A percentile compares a stretch with the other conserved stretches of the same genome.
Conservation (phyloP, 371 early-diverging fungal species). For the Lichtheimia ramosa region DNA sequence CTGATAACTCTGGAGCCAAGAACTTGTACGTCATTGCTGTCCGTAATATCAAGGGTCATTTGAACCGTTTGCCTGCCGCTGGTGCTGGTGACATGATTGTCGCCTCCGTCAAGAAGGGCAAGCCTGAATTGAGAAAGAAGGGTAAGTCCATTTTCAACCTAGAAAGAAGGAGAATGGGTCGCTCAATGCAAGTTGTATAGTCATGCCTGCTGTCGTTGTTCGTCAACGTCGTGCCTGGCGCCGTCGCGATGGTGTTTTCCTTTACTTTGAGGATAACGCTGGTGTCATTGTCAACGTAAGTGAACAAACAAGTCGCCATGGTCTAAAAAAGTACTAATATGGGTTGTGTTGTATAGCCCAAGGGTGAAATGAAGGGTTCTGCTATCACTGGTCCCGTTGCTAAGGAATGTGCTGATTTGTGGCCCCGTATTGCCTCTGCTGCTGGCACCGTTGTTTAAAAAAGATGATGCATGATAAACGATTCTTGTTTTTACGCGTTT, state of each 20-base stretch:
- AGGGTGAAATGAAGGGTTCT: background rate
- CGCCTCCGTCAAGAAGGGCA: constrained; percentile 99
- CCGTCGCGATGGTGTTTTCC: constrained; percentile 98
- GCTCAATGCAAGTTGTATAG: constrained; percentile 35
- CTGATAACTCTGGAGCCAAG: constrained; percentile 99
- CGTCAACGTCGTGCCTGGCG: constrained; percentile 99
- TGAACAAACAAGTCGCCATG: background rate
- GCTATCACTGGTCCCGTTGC: constrained; percentile 3
- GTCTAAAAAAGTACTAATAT: too few species aligned
- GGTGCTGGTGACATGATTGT: constrained; percentile 99
- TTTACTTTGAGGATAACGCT: constrained; percentile 91
- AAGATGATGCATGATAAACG: background rate
- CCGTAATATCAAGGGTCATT: constrained; percentile 94
- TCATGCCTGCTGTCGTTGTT: constrained; percentile 99
- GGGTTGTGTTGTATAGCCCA: background rate
- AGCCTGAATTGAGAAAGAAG: constrained; percentile 99
- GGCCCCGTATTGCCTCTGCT: constrained; percentile 1
- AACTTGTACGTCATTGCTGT: constrained; percentile 99
- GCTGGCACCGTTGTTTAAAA: background rate
- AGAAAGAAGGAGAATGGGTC: background rate
- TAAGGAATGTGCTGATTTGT: background rate
- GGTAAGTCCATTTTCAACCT: constrained; percentile 42
- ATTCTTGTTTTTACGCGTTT: background rate
- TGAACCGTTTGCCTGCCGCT: constrained; percentile 99
- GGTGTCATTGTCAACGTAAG: constrained; percentile 60